Percentiles rank a stretch among this genome's conserved stretches.
Conservation (phyloP, 495 filamentous ascomycete genomes). For the Annulohypoxylon nitens region DNA sequence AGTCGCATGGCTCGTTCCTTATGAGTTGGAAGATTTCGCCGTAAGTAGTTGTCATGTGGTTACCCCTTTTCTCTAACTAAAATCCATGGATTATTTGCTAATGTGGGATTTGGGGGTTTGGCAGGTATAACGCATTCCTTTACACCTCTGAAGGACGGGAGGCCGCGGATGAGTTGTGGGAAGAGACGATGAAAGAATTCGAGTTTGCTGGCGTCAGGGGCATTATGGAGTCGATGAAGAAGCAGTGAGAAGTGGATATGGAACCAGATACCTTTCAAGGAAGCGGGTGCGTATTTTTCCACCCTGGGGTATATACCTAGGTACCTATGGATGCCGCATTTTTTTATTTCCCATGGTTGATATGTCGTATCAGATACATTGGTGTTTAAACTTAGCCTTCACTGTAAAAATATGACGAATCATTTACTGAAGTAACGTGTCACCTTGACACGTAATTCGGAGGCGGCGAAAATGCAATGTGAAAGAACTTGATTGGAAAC, state of each 20-base stretch:
- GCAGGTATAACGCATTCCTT: constrained; percentile 39
- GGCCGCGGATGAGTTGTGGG: constrained; percentile 54
- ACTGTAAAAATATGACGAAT: too few relatives aligned
- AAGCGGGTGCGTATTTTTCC: neutral
- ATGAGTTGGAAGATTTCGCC: constrained; percentile 59
- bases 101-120: neutral
- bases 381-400: too few relatives aligned
- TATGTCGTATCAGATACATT: too few relatives aligned
- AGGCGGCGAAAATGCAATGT: too few relatives aligned
- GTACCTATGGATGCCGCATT: too few relatives aligned
- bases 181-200: constrained; percentile 60
- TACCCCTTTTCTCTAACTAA: neutral
- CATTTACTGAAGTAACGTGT: too few relatives aligned
- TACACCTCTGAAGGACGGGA: constrained; percentile 58
- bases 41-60: constrained; percentile 46
- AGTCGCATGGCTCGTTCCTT: constrained; percentile 59
- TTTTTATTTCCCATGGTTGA: too few relatives aligned
- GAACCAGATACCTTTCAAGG: neutral
- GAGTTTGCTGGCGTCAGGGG: constrained; percentile 54
- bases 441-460: too few relatives aligned
- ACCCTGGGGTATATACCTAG: neutral
- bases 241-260: neutral
- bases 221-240: constrained; percentile 51
- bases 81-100: too few relatives aligned
- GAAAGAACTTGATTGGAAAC: too few relatives aligned